Percentiles rank a stretch among this genome's conserved stretches.
Evolutionary conservation across 352 stramenopile species (phyloP).

Genomic region (Plasmopara viticola): DNA sequence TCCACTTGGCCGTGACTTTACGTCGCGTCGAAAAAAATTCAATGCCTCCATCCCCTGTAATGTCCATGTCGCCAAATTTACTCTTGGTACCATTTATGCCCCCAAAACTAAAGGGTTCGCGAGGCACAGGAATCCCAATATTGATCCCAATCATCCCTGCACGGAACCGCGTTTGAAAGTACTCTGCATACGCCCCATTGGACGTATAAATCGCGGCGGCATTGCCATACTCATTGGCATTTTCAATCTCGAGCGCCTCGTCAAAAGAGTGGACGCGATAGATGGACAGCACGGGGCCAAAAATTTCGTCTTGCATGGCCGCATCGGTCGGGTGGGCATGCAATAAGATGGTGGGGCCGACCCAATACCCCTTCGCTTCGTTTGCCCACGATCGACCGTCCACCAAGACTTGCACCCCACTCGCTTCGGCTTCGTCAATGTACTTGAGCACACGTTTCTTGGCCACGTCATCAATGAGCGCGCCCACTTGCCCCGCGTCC

Average conservation of each 20-base stretch:
- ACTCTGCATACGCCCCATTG: slow-evolving; percentile 90
- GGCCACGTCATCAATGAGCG: slow-evolving; percentile 90
- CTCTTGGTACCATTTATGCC: slow-evolving; percentile 94
- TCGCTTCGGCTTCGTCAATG: slow-evolving; percentile 88
- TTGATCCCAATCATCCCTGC: slow-evolving; percentile 96
- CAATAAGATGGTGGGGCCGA: slow-evolving; percentile 94
- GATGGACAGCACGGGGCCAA: slow-evolving; percentile 95
- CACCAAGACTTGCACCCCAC: slow-evolving; percentile 86
- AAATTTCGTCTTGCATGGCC: slow-evolving; percentile 94
- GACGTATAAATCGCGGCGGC: slow-evolving; percentile 95
- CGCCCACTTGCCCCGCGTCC: slow-evolving; percentile 89
- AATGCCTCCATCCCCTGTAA: slow-evolving; percentile 94
- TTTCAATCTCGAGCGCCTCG: slow-evolving; percentile 94
- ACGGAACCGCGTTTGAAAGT: slow-evolving; percentile 89
- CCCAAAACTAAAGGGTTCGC: slow-evolving; percentile 96
- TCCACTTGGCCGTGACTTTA: slow-evolving; percentile 97
- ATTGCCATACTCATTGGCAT: slow-evolving; percentile 96
- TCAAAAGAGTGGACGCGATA: slow-evolving; percentile 80
- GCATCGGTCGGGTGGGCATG: slow-evolving; percentile 82
- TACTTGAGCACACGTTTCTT: slow-evolving; percentile 91
- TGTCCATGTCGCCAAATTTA: slow-evolving; percentile 98
- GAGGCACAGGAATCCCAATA: slow-evolving; percentile 92
- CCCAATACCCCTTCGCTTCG: slow-evolving; percentile 73
- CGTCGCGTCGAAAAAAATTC: slow-evolving; percentile 97
- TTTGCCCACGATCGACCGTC: slow-evolving; percentile 85